These are phyloP conservation scores for Phalaenopsis equestris DNA, from an alignment of 106 monocot species.

Conservation along the genomic window DNA sequence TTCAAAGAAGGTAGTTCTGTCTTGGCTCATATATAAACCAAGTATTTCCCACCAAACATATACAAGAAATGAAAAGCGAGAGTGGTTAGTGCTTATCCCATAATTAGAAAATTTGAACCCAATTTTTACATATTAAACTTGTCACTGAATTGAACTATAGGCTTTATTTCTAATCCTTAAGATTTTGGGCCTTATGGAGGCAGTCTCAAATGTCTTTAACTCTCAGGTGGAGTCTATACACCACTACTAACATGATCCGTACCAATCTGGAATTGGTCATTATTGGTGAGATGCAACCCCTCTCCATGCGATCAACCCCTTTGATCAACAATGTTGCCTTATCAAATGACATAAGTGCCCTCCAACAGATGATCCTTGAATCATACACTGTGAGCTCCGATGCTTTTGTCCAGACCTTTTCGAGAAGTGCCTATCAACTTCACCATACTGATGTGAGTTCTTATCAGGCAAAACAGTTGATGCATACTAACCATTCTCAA, in stretches of 20 bases:
- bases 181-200: not conserved
- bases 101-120: not conserved
- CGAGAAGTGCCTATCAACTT: not conserved
- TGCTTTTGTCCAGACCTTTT: not conserved
- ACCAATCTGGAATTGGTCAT: not conserved
- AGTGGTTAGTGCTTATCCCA: not conserved
- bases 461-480: not conserved
- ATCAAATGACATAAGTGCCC: not conserved
- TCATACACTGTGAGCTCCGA: not conserved
- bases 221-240: not conserved
- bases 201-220: not conserved
- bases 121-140: slow-evolving; percentile 1
- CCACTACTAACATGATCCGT: not conserved
- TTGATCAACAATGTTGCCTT: not conserved
- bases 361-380: not conserved
- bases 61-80: not conserved
- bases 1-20: not conserved
- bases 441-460: no score
- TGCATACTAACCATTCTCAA: not conserved
- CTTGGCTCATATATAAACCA: not conserved
- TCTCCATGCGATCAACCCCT: not conserved
- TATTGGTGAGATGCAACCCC: not conserved
- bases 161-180: not conserved
- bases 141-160: not conserved
- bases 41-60: not conserved